phyloP scores from a whole-genome alignment of 305 asterid genomes.

The Fraxinus baroniana region DNA sequence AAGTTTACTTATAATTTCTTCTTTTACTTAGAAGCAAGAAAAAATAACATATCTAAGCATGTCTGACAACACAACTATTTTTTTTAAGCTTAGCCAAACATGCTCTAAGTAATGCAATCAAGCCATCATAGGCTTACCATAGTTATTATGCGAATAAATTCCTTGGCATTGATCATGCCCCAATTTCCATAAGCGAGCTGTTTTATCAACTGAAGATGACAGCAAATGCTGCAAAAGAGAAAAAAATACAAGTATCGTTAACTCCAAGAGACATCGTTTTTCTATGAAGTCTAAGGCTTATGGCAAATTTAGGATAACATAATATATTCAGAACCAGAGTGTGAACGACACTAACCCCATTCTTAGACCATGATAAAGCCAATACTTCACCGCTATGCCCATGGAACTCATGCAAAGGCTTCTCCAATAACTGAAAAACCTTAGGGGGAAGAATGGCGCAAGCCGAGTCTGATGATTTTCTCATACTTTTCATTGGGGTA shows the following conservation, averaged over 20 bases:
- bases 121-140: slow-evolving; percentile 45
- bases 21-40: background rate
- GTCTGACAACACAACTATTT: background rate
- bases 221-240: slow-evolving; percentile 56
- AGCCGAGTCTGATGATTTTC: slow-evolving; percentile 58
- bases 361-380: slow-evolving; percentile 78
- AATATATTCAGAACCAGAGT: background rate
- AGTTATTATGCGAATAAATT: slow-evolving; percentile 64
- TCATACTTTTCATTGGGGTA: slow-evolving; percentile 30
- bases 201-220: slow-evolving; percentile 74
- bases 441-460: slow-evolving; percentile 73
- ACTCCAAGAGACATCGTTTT: background rate
- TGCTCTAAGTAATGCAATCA: background rate
- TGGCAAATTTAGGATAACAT: background rate
- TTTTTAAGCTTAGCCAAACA: background rate
- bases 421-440: slow-evolving; percentile 62
- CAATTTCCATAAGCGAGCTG: slow-evolving; percentile 81
- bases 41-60: background rate
- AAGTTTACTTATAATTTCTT: background rate
- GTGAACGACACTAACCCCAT: slow-evolving; percentile 57
- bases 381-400: slow-evolving; percentile 75
- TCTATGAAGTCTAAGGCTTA: background rate
- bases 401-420: slow-evolving; percentile 70
- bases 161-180: slow-evolving; percentile 65
- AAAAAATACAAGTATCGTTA: slow-evolving; percentile 7